Conservation (phyloP, 495 filamentous ascomycete genomes). For the Talaromyces thailandensis region DNA sequence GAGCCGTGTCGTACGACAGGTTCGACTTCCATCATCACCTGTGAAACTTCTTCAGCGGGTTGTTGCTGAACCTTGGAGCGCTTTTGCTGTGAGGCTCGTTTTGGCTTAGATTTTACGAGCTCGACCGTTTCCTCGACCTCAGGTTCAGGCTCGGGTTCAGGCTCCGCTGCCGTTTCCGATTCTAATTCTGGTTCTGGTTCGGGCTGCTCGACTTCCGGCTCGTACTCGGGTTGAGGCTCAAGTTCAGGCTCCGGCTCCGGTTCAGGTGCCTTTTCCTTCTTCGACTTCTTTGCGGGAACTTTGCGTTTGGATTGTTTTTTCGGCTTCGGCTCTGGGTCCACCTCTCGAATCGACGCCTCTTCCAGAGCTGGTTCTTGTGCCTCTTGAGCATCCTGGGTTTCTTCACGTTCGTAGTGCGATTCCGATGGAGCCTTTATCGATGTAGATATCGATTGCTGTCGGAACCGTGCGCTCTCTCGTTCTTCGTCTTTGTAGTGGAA, state of each 20-base stretch:
- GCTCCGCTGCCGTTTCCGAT: slow-evolving; percentile 17
- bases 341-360: neutral
- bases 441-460: slow-evolving; percentile 4
- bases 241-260: slow-evolving; percentile 19
- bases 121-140: neutral
- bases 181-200: slow-evolving; percentile 21
- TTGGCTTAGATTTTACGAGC: neutral
- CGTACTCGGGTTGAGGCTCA: slow-evolving; percentile 15
- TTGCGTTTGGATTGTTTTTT: slow-evolving; percentile 28
- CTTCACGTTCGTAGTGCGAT: neutral
- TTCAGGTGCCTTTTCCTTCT: slow-evolving; percentile 10
- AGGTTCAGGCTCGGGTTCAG: slow-evolving; percentile 24
- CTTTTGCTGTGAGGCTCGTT: neutral
- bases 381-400: slow-evolving; percentile 13
- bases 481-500: slow-evolving; percentile 8
- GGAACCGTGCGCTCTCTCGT: slow-evolving; percentile 5
- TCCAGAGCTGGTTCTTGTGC: slow-evolving; percentile 3
- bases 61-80: neutral
- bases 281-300: slow-evolving; percentile 28
- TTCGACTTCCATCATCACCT: neutral
- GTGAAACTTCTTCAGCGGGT: neutral
- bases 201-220: slow-evolving; percentile 7
- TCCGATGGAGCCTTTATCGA: neutral
- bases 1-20: slow-evolving; percentile 23
- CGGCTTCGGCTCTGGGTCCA: slow-evolving; percentile 20